Evolutionary conservation across 345 rosid species (phyloP).

Genomic region (Citrus sp.): DNA sequence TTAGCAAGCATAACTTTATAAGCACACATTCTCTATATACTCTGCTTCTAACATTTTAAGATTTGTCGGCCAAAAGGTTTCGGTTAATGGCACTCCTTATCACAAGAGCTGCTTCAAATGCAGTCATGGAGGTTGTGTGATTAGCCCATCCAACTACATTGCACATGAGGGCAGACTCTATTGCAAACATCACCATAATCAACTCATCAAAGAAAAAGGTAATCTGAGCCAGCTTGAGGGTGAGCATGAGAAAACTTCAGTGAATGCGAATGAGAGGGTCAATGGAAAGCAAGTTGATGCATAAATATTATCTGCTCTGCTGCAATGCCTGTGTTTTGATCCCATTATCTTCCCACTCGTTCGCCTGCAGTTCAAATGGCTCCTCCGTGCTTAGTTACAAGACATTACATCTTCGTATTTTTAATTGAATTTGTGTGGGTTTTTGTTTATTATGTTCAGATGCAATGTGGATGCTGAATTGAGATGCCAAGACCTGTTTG

Average conservation of each 20-base stretch:
- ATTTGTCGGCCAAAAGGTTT: slow-evolving; percentile 45
- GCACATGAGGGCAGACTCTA: slow-evolving; percentile 96
- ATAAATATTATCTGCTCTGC: slow-evolving; percentile 22
- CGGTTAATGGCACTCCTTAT: slow-evolving; percentile 92
- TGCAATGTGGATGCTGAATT: slow-evolving; percentile 11
- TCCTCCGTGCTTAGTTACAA: slow-evolving; percentile 6
- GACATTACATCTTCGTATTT: slow-evolving; percentile 6
- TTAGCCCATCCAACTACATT: slow-evolving; percentile 91
- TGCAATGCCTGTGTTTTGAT: neutral
- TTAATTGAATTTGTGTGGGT: slow-evolving; percentile 21
- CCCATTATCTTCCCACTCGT: slow-evolving; percentile 5
- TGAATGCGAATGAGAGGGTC: slow-evolving; percentile 19
- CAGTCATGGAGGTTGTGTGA: slow-evolving; percentile 92
- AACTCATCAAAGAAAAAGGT: slow-evolving; percentile 92
- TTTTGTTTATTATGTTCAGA: slow-evolving; percentile 19
- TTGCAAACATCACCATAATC: slow-evolving; percentile 96
- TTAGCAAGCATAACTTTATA: neutral
- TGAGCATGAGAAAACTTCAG: slow-evolving; percentile 40
- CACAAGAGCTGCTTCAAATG: slow-evolving; percentile 99
- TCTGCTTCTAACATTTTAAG: neutral
- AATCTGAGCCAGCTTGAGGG: slow-evolving; percentile 96
- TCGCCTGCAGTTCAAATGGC: slow-evolving; percentile 24
- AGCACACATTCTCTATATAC: neutral
- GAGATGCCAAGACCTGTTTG: slow-evolving; percentile 22
- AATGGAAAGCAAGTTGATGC: slow-evolving; percentile 32